Percentiles rank a stretch among this genome's conserved stretches.
phyloP scores from a whole-genome alignment of 176 grass and related monocot genomes.

The Alloteropsis semialata region DNA sequence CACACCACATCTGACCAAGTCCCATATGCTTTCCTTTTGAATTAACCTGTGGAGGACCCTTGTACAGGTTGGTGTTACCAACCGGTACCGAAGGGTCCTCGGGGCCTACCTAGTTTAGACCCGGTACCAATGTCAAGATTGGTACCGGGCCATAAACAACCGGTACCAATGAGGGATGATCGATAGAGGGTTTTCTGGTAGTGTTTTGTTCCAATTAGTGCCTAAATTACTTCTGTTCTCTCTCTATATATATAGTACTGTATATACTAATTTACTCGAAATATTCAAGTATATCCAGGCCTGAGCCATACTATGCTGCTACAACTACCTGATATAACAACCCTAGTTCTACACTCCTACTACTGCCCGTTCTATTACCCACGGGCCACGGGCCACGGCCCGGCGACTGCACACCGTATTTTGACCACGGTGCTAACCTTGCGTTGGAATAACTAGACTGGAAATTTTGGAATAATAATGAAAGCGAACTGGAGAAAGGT shows the following conservation, averaged over 20 bases:
- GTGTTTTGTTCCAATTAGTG: background rate
- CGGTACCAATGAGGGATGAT: too few relatives aligned
- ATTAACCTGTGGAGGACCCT: too few relatives aligned
- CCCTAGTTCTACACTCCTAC: background rate
- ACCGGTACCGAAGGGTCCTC: too few relatives aligned
- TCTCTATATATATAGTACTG: too few relatives aligned
- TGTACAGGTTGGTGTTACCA: too few relatives aligned
- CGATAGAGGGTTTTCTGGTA: too few relatives aligned
- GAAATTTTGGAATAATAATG: background rate
- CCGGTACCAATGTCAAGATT: too few relatives aligned
- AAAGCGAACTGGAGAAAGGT: background rate
- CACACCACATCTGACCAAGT: too few relatives aligned
- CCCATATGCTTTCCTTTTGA: too few relatives aligned
- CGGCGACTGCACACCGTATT: background rate
- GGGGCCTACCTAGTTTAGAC: too few relatives aligned
- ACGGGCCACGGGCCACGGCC: too few relatives aligned
- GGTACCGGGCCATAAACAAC: too few relatives aligned
- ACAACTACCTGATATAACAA: background rate
- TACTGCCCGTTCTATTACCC: background rate
- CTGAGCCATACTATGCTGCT: background rate
- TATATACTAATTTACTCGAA: background rate
- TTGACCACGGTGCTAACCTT: background rate
- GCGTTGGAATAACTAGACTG: background rate
- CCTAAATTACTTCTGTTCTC: background rate
- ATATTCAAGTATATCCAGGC: background rate